Conservation (phyloP, 2,329 filamentous ascomycete species). For the Ceratocystis alfenasii region DNA sequence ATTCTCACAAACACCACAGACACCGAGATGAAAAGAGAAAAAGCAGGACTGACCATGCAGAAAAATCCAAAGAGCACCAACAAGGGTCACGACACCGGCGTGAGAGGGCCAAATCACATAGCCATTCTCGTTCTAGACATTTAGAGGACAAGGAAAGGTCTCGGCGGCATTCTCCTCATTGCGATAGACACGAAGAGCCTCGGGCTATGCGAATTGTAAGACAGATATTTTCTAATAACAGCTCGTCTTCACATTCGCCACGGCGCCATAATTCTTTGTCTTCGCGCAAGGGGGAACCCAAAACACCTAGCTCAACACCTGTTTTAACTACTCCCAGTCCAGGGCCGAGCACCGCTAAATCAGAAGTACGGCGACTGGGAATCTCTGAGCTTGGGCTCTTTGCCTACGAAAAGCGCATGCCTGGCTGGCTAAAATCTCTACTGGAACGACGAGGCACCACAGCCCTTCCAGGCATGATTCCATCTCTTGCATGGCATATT, state of each 20-base stretch:
- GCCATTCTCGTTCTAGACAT: background rate
- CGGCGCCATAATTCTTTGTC: background rate
- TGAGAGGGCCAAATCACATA: background rate
- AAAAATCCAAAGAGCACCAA: background rate
- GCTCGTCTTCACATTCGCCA: background rate
- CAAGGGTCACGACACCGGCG: background rate
- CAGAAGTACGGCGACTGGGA: slow-evolving; percentile 7
- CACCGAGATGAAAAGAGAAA: background rate
- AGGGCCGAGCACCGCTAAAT: background rate
- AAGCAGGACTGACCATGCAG: background rate
- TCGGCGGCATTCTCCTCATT: background rate
- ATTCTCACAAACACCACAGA: background rate
- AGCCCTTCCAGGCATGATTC: slow-evolving; percentile 3
- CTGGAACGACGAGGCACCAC: slow-evolving; percentile 44
- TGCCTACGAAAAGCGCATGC: slow-evolving; percentile 64
- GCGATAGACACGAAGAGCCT: slow-evolving; percentile 9
- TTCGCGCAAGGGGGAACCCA: background rate
- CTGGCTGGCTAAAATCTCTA: slow-evolving; percentile 51
- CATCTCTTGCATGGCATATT: background rate
- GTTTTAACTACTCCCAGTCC: background rate
- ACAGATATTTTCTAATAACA: background rate
- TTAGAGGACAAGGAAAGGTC: background rate
- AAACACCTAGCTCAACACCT: background rate
- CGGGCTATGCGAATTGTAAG: slow-evolving; percentile 10
- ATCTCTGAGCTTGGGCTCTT: slow-evolving; percentile 57